Evolutionary conservation across 495 filamentous ascomycete genomes (phyloP).

Genomic region (Extremus antarcticus): DNA sequence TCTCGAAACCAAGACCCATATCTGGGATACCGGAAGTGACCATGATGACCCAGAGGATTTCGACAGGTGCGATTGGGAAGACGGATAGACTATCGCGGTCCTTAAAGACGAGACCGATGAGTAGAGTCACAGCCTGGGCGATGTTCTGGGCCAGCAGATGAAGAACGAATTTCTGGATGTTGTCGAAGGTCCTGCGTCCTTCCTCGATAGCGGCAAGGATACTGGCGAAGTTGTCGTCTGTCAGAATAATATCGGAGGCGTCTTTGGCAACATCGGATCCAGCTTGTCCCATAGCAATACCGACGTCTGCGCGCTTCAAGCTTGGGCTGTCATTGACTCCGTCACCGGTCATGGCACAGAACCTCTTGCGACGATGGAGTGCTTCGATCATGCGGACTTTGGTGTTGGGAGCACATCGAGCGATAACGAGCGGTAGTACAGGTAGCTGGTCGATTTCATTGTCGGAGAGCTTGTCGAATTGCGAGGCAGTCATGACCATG

Average conservation of each 20-base stretch:
- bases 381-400: slow-evolving; percentile 74
- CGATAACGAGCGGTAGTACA: slow-evolving; percentile 56
- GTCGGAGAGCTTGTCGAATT: slow-evolving; percentile 51
- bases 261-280: slow-evolving; percentile 83
- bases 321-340: slow-evolving; percentile 82
- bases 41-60: slow-evolving; percentile 73
- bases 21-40: slow-evolving; percentile 65
- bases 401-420: slow-evolving; percentile 59
- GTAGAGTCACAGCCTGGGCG: slow-evolving; percentile 59
- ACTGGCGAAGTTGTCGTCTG: slow-evolving; percentile 75
- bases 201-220: slow-evolving; percentile 70
- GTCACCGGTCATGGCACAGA: slow-evolving; percentile 82
- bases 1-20: slow-evolving; percentile 63
- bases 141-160: slow-evolving; percentile 66
- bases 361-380: slow-evolving; percentile 50
- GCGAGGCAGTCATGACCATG: slow-evolving; percentile 56
- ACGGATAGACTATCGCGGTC: slow-evolving; percentile 53
- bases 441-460: slow-evolving; percentile 56
- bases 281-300: slow-evolving; percentile 70
- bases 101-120: slow-evolving; percentile 63
- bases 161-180: slow-evolving; percentile 75
- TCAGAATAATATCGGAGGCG: slow-evolving; percentile 69
- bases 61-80: slow-evolving; percentile 62
- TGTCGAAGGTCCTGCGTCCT: slow-evolving; percentile 66
- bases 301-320: slow-evolving; percentile 69